Evolutionary conservation across 805 yeast species (phyloP).

Genomic region (Spathaspora arborariae): DNA sequence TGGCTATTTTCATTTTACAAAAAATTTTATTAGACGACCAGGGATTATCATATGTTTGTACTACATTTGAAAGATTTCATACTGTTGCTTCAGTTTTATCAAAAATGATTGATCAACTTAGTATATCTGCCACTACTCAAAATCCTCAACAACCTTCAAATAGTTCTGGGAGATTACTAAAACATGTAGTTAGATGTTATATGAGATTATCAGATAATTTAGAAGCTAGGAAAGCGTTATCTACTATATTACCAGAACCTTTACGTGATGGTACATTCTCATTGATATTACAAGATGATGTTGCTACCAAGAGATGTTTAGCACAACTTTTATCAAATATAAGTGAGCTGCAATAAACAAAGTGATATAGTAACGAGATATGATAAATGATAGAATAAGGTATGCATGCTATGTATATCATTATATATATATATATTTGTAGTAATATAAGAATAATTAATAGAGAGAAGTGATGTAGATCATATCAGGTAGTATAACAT

Average conservation of each 20-base stretch:
- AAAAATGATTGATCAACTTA: constrained; percentile 82
- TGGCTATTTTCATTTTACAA: constrained; percentile 93
- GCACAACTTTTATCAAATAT: constrained; percentile 75
- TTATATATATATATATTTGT: not conserved
- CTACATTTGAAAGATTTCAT: constrained; percentile 89
- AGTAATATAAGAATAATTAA: not conserved
- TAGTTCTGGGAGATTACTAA: constrained; percentile 74
- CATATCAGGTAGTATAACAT: no score
- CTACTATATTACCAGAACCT: constrained; percentile 81
- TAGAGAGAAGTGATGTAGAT: no score
- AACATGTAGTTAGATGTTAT: constrained; percentile 93
- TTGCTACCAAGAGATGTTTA: constrained; percentile 81
- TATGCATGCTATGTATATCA: not conserved
- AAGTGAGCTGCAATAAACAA: constrained; percentile 20
- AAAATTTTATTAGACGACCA: constrained; percentile 88
- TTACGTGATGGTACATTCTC: constrained; percentile 84
- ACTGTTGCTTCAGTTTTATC: constrained; percentile 89
- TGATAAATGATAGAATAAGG: not conserved
- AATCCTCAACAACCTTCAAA: constrained; percentile 23
- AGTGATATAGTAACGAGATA: not conserved
- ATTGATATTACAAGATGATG: constrained; percentile 75
- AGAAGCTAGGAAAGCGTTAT: constrained; percentile 85
- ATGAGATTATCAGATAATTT: constrained; percentile 83
- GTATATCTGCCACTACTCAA: constrained; percentile 28
- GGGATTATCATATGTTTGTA: constrained; percentile 89